Percentiles rank a stretch among this genome's conserved stretches.
Conservation (phyloP, 2,329 filamentous ascomycete genomes). For the Graphiopsis chlorocephala region DNA sequence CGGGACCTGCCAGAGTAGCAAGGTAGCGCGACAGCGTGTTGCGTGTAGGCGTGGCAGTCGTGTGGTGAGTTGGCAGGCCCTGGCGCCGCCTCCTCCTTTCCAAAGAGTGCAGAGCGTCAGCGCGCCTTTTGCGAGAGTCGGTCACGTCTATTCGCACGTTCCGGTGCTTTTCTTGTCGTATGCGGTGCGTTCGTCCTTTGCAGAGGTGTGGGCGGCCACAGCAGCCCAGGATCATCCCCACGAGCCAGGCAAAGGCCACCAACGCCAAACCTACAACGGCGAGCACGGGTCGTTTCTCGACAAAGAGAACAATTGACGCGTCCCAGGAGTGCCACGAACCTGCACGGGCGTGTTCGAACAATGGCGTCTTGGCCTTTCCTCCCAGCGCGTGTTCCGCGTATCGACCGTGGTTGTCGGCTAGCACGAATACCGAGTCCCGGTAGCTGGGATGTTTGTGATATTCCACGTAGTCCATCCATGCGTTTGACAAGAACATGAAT, state of each 20-base stretch:
- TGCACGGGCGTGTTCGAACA: slow-evolving; percentile 30
- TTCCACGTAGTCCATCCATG: slow-evolving; percentile 27
- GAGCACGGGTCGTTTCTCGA: slow-evolving; percentile 9
- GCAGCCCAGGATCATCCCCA: not conserved
- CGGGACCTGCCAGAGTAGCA: not conserved
- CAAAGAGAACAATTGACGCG: slow-evolving; percentile 24
- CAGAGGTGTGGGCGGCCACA: not conserved
- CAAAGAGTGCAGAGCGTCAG: not conserved
- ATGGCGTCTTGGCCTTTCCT: slow-evolving; percentile 26
- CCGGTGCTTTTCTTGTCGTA: not conserved
- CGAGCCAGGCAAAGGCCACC: not conserved
- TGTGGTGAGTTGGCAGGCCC: not conserved
- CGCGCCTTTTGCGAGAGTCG: not conserved
- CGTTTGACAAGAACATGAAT: slow-evolving; percentile 31
- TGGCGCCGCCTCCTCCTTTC: not conserved
- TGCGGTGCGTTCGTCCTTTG: not conserved
- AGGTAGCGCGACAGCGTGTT: not conserved
- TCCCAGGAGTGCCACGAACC: slow-evolving; percentile 33
- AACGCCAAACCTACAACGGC: not conserved
- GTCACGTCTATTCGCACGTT: not conserved
- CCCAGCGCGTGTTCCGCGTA: slow-evolving; percentile 29
- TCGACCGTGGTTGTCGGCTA: slow-evolving; percentile 25
- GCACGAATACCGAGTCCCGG: slow-evolving; percentile 25
- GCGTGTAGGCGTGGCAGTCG: not conserved
- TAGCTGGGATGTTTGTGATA: not conserved